A percentile compares a stretch with the other conserved stretches of the same genome.
Evolutionary conservation across 306 rosid species (phyloP).

Genomic region (Prosopis cineraria): DNA sequence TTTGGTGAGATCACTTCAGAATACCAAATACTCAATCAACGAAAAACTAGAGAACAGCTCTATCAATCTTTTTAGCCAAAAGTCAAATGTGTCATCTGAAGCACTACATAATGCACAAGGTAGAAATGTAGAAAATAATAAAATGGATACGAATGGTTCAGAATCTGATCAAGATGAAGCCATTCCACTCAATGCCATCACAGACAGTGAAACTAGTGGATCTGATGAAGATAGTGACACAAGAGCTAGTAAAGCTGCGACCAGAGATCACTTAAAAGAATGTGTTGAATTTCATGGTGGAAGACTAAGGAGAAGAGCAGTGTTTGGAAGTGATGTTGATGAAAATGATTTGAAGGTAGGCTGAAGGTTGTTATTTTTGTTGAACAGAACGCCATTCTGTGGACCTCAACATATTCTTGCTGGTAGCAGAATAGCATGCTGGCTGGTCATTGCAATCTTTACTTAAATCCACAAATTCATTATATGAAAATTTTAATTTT

Average conservation of each 20-base stretch:
- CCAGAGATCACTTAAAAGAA: constrained; percentile 55
- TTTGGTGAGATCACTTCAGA: constrained; percentile 85
- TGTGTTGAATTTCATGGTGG: constrained; percentile 74
- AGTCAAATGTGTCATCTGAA: constrained; percentile 40
- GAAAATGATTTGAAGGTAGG: constrained; percentile 60
- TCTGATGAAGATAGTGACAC: constrained; percentile 43
- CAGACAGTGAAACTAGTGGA: constrained; percentile 29
- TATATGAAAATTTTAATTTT: background rate
- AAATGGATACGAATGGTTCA: constrained; percentile 45
- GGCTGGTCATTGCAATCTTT: background rate
- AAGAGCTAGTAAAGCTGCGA: constrained; percentile 32
- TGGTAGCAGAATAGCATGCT: constrained; percentile 4
- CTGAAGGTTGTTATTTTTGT: constrained; percentile 13
- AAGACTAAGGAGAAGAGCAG: constrained; percentile 71
- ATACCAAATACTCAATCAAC: constrained; percentile 71
- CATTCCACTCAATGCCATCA: constrained; percentile 24
- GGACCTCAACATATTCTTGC: background rate
- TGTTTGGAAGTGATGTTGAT: constrained; percentile 62
- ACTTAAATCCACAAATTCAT: background rate
- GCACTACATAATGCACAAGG: constrained; percentile 38
- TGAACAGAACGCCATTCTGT: background rate
- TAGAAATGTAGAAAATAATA: constrained; percentile 41
- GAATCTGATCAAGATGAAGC: constrained; percentile 55
- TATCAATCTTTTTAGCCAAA: constrained; percentile 60
- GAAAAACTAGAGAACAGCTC: constrained; percentile 78